Percentiles rank a stretch among this genome's conserved stretches.
Evolutionary conservation across 352 stramenopile species (phyloP).

Genomic region (Globisporangium alternatum): DNA sequence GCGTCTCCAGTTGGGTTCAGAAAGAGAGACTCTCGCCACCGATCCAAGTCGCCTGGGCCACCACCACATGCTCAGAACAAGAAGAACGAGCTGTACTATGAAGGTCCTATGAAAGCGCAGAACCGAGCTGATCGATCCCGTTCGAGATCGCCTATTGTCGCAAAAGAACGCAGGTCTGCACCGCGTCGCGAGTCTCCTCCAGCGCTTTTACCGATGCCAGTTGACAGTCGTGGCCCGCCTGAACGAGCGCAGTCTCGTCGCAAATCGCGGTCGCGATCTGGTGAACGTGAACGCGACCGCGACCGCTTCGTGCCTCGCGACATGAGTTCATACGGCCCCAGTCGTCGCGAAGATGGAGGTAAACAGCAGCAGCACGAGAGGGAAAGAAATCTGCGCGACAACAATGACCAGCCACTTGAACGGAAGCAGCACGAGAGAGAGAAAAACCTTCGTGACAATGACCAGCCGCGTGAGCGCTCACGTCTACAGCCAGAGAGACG

Average conservation of each 20-base stretch:
- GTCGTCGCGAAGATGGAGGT: not conserved
- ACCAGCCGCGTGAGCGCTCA: conserved; percentile 10
- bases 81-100: not conserved
- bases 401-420: conserved; percentile 5
- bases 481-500: conserved; percentile 11
- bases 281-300: conserved; percentile 10
- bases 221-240: not conserved
- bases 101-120: not conserved
- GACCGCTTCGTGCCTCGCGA: conserved; percentile 3
- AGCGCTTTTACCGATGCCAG: not conserved
- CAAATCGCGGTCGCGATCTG: conserved; percentile 16
- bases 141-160: conserved; percentile 5
- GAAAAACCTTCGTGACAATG: not conserved
- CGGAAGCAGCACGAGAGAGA: not conserved
- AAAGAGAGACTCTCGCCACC: conserved; percentile 2
- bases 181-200: conserved; percentile 3
- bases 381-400: not conserved
- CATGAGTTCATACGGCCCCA: conserved; percentile 12
- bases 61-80: not conserved
- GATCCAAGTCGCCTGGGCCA: conserved; percentile 3
- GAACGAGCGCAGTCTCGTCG: not conserved
- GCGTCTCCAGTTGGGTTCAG: not conserved
- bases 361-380: not conserved
- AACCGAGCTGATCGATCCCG: conserved; percentile 6
- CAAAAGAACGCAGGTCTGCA: not conserved